phyloP scores from a whole-genome alignment of 345 rosid genomes.

The Arabis alpina region DNA sequence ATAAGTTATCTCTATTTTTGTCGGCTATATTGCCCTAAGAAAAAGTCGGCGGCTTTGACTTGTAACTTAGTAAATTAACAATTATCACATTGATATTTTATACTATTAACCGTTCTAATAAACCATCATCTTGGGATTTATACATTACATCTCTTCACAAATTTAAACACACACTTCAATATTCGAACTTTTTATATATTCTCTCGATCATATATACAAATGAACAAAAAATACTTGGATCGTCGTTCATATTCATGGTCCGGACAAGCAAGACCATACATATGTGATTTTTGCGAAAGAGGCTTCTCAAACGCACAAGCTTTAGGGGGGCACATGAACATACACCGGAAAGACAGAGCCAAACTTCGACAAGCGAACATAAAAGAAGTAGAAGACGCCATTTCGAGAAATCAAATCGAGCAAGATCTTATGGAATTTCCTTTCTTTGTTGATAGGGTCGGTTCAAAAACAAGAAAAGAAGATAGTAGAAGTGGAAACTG shows the following conservation, averaged over 20 bases:
- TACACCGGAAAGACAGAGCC: slow-evolving; percentile 68
- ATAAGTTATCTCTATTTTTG: background rate
- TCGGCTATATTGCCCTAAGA: slow-evolving; percentile 1
- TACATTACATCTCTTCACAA: background rate
- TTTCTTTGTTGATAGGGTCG: slow-evolving; percentile 29
- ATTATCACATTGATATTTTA: slow-evolving; percentile 2
- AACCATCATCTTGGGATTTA: no score
- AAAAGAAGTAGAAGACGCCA: slow-evolving; percentile 27
- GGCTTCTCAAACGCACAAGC: slow-evolving; percentile 97
- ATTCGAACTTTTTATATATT: background rate
- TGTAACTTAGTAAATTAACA: background rate
- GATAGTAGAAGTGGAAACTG: background rate
- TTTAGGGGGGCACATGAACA: slow-evolving; percentile 93
- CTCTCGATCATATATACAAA: slow-evolving; percentile 18
- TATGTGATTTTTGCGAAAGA: slow-evolving; percentile 78
- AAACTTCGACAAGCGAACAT: slow-evolving; percentile 37
- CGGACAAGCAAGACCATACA: slow-evolving; percentile 50
- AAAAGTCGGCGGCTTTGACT: slow-evolving; percentile 32
- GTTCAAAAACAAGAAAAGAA: slow-evolving; percentile 19
- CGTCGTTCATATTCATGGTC: slow-evolving; percentile 43
- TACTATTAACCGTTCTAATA: no score
- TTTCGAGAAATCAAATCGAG: slow-evolving; percentile 27
- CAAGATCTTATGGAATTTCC: slow-evolving; percentile 34
- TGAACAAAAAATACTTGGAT: slow-evolving; percentile 39
- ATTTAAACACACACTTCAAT: background rate